phyloP scores from a whole-genome alignment of 192 early-diverging fungal genomes.

The Piromyces finnis region DNA sequence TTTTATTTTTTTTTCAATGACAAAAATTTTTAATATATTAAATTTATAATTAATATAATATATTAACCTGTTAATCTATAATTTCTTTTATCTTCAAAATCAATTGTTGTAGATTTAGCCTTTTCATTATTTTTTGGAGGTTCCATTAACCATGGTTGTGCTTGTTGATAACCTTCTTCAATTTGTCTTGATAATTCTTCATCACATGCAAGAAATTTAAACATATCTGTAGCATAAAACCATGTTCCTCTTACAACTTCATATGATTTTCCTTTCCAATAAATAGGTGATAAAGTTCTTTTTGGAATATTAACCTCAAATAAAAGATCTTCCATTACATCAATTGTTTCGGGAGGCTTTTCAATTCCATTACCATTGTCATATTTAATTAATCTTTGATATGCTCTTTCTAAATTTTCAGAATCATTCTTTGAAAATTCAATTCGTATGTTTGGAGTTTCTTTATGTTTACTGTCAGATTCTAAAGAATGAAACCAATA shows the following conservation, averaged over 20 bases:
- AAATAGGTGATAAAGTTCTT: conserved; percentile 20
- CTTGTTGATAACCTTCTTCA: conserved; percentile 57
- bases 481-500: background rate
- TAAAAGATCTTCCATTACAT: background rate
- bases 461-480: background rate
- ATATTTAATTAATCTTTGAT: background rate
- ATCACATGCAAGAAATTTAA: conserved; percentile 58
- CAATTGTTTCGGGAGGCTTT: background rate
- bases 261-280: conserved; percentile 67
- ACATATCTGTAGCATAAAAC: conserved; percentile 49
- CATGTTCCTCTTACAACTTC: conserved; percentile 68
- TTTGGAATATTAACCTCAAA: background rate
- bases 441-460: background rate
- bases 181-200: conserved; percentile 62
- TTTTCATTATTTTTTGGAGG: background rate
- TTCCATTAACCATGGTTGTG: conserved; percentile 8
- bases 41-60: background rate
- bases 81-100: conserved; percentile 1
- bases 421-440: background rate
- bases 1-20: conserved; percentile 4
- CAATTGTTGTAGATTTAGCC: background rate
- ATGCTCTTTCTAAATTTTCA: background rate
- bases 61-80: background rate
- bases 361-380: background rate
- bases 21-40: background rate